phyloP scores from a whole-genome alignment of 208 protist genomes.

The Balamuthia mandrillaris region DNA sequence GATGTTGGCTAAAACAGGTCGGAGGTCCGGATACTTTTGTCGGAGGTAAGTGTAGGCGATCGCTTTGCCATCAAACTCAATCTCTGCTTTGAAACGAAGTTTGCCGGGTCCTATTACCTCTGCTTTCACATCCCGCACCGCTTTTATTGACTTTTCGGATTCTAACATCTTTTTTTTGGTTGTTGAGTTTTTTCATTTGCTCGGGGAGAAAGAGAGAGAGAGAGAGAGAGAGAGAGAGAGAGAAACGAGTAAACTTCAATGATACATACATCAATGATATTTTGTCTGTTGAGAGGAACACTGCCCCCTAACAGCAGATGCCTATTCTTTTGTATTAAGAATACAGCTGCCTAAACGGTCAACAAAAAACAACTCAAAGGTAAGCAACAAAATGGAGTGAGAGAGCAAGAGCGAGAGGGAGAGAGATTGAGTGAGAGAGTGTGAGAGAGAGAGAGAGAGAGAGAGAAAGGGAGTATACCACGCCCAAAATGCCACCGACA shows the following conservation, averaged over 20 bases:
- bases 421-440: too few relatives aligned
- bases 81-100: constrained; percentile 25
- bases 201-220: background rate
- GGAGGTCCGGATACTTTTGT: background rate
- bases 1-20: background rate
- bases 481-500: background rate
- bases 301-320: background rate
- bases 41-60: background rate
- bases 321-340: constrained; percentile 17
- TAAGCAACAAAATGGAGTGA: too few relatives aligned
- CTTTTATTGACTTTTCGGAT: background rate
- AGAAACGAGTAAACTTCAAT: background rate
- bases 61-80: constrained; percentile 27
- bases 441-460: too few relatives aligned
- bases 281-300: background rate
- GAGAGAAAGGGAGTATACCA: too few relatives aligned
- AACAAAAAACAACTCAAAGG: too few relatives aligned
- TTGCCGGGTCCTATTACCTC: constrained; percentile 9
- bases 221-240: background rate
- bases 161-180: constrained; percentile 21
- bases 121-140: background rate
- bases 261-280: background rate
- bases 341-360: constrained; percentile 4
- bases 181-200: too few relatives aligned
- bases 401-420: too few relatives aligned